Evolutionary conservation across 2,329 filamentous ascomycete species (phyloP).

Genomic region (Verticillium zaregamsianum): DNA sequence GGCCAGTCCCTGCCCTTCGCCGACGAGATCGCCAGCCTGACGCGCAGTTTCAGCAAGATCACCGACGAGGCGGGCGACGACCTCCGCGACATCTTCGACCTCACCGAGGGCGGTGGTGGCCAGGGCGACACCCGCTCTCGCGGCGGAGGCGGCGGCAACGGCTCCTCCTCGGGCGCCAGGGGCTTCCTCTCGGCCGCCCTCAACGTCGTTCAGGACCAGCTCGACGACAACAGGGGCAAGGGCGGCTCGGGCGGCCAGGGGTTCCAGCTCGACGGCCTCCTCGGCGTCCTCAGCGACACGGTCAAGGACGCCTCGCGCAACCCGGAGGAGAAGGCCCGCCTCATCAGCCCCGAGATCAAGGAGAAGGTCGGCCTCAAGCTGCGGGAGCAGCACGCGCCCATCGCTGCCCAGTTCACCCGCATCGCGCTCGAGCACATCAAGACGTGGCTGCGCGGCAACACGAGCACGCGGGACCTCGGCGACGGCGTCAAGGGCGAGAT

Average conservation of each 20-base stretch:
- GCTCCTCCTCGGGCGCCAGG: constrained; percentile 23
- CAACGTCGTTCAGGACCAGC: constrained; percentile 34
- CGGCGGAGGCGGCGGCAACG: constrained; percentile 14
- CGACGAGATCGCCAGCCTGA: constrained; percentile 37
- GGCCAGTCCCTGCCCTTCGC: constrained; percentile 38
- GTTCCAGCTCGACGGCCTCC: constrained; percentile 37
- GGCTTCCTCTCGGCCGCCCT: constrained; percentile 37
- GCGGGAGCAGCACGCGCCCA: constrained; percentile 34
- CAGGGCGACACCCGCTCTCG: constrained; percentile 20
- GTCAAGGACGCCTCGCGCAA: constrained; percentile 40
- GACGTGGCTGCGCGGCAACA: constrained; percentile 38
- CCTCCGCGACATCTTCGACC: constrained; percentile 36
- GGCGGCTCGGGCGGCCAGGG: constrained; percentile 20
- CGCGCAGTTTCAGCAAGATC: constrained; percentile 33
- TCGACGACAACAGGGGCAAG: constrained; percentile 22
- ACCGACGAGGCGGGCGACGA: constrained; percentile 37
- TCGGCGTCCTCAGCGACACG: constrained; percentile 36
- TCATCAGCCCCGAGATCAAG: constrained; percentile 43
- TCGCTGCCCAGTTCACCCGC: constrained; percentile 41
- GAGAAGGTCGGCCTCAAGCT: constrained; percentile 35
- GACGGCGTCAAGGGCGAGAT: constrained; percentile 40
- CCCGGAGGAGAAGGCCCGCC: constrained; percentile 39
- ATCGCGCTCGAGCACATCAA: constrained; percentile 44
- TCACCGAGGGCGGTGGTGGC: constrained; percentile 28
- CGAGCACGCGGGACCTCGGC: constrained; percentile 33